Base-by-base conservation (phyloP, 129 eudicot genomes). In the Daucus carota region DNA sequence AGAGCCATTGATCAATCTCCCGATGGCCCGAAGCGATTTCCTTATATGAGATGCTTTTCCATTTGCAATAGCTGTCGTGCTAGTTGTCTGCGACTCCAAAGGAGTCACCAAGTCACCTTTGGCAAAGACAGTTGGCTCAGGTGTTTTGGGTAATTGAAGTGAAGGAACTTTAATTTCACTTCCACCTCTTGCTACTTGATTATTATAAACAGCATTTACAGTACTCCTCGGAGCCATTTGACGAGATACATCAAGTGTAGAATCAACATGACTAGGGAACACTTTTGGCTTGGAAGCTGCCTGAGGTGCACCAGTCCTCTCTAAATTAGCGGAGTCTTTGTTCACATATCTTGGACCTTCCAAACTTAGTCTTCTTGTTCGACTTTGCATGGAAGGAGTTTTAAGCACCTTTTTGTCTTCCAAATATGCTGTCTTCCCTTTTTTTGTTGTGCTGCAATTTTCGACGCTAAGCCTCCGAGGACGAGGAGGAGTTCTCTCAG, bases 11-110 rank as follows among this genome's bases (percentile, higher is more conserved):
- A 93, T 90, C 22, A 93, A 82, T 47, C 87, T 93, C 77, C 98
- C 92, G 20, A 93, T 88, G n/a, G 96, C 82, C n/a, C 98, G 84
- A 62, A 93, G 83, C 8, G 98, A 93, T 83, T 88, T 93, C 79
- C 77, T 84, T 66, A 93, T 85, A 31, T 90, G 95, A 69, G 91
- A 87, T 48, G 73, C 80, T 63, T 88, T 90, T 60, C 87, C 89
- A 40, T 85, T 80, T 48, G 83, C 74, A 42, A 75, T 77, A 38
- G 71, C 75, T 31, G 22, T 74, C 44, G 73, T 32, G 52, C 79
- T 31, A 28, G 85, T 81, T 3, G 85, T 82, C 59, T 74, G 85
- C 17, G 45, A 72, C 43, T 87, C 96, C 15, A 83, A 84, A 69
- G 80, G 59, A 74, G 76, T 82, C 82, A 50, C 75, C 8, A 20